Percentiles rank a stretch among this genome's conserved stretches.
Evolutionary conservation across 805 yeast genomes (phyloP).

Genomic region (Saturnispora dispora): DNA sequence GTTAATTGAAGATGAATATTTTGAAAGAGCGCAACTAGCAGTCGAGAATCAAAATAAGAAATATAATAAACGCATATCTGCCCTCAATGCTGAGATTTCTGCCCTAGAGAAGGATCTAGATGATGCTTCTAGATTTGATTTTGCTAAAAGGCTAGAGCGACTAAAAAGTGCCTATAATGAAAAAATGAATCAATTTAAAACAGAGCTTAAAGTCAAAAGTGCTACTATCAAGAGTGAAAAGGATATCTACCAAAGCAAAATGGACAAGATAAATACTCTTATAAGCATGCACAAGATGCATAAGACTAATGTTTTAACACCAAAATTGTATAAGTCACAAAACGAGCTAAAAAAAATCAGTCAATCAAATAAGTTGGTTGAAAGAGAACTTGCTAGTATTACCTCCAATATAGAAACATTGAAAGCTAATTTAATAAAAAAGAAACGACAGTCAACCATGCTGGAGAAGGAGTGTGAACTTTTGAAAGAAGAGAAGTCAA

Average conservation of each 20-base stretch:
- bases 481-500: neutral
- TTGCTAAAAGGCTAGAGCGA: neutral
- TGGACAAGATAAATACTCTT: neutral
- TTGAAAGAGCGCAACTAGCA: conserved; percentile 28
- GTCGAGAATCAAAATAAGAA: conserved; percentile 28
- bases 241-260: neutral
- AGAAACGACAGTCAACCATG: neutral
- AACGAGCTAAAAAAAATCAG: neutral
- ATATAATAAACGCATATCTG: conserved; percentile 25
- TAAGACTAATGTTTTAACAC: neutral
- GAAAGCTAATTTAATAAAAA: neutral
- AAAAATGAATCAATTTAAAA: neutral
- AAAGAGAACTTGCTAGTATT: neutral
- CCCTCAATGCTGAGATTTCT: conserved; percentile 13
- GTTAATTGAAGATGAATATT: conserved; percentile 13
- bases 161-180: neutral
- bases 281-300: neutral
- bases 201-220: neutral
- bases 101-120: conserved; percentile 10
- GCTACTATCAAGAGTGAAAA: neutral
- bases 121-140: conserved; percentile 2
- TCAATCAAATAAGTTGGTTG: neutral
- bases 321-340: neutral
- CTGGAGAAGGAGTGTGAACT: neutral
- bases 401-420: neutral